Conservation (phyloP, 768 basidiomycete species). For the Ramaria sp. region DNA sequence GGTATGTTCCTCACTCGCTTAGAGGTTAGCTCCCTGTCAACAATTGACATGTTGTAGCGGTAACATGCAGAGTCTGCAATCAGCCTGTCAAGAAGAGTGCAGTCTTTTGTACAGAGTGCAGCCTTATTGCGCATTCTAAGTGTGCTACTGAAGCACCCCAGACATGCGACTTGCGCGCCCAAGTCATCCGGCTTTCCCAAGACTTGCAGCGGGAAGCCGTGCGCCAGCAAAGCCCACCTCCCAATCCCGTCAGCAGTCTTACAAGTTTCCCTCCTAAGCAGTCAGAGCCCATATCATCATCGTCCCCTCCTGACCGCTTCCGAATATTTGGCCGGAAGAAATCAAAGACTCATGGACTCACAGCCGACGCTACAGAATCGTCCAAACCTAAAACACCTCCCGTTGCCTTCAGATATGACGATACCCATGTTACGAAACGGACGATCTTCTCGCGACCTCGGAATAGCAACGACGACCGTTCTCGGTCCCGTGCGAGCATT, state of each 20-base stretch:
- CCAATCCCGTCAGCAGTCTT: slow-evolving; percentile 7
- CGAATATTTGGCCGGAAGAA: slow-evolving; percentile 5
- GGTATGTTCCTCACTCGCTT: slow-evolving; percentile 32
- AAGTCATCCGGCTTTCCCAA: slow-evolving; percentile 29
- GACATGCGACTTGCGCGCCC: slow-evolving; percentile 73
- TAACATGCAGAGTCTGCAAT: slow-evolving; percentile 79
- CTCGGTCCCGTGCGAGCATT: slow-evolving; percentile 49
- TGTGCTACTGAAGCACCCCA: slow-evolving; percentile 65
- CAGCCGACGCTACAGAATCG: background rate
- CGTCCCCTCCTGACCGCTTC: background rate
- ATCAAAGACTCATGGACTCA: background rate
- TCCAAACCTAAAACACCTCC: background rate
- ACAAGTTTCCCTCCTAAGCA: background rate
- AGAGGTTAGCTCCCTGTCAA: background rate
- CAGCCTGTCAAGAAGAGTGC: slow-evolving; percentile 74
- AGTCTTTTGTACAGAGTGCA: slow-evolving; percentile 82
- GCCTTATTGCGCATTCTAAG: slow-evolving; percentile 76
- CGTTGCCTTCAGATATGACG: slow-evolving; percentile 4
- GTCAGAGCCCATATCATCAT: background rate
- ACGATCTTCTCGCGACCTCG: slow-evolving; percentile 26
- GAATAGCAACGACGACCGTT: slow-evolving; percentile 30
- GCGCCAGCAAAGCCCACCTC: slow-evolving; percentile 7
- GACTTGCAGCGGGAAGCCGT: background rate
- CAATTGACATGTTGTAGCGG: slow-evolving; percentile 37
- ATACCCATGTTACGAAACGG: background rate